Evolutionary conservation across 2,329 filamentous ascomycete genomes (phyloP).

Genomic region (Leptoxyphium fumago): DNA sequence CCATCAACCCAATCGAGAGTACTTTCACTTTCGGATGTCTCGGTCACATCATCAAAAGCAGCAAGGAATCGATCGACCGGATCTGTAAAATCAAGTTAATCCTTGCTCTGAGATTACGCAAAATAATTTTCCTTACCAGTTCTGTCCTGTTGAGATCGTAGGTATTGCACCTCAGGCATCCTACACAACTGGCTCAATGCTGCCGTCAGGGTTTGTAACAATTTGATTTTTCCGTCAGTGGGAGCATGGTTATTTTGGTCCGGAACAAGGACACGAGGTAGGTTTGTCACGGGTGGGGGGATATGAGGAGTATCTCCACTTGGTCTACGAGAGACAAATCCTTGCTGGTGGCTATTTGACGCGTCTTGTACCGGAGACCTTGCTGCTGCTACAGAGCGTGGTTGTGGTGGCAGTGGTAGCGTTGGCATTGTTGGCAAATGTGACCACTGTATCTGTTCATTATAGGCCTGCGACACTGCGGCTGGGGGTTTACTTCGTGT

Average conservation of each 20-base stretch:
- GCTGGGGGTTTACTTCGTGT: not conserved
- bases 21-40: conserved; percentile 3
- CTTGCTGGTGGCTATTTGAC: not conserved
- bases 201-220: too few relatives aligned
- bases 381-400: conserved; percentile 6
- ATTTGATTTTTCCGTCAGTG: not conserved
- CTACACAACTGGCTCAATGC: too few relatives aligned
- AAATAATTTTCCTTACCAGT: too few relatives aligned
- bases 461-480: conserved; percentile 1
- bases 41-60: conserved; percentile 10
- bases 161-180: too few relatives aligned
- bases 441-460: conserved; percentile 2
- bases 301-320: not conserved
- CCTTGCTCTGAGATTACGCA: too few relatives aligned
- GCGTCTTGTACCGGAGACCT: conserved; percentile 1
- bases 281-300: conserved; percentile 4
- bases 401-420: conserved; percentile 3
- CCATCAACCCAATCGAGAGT: not conserved
- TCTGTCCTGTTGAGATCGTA: too few relatives aligned
- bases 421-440: conserved; percentile 2
- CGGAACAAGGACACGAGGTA: conserved; percentile 1
- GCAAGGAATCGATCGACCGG: conserved; percentile 13
- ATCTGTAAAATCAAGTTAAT: not conserved
- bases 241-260: not conserved
- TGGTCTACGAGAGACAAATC: not conserved